These are phyloP conservation scores for Phyllosticta citrichinensis DNA, from an alignment of 2,329 filamentous ascomycete genomes.

Conservation along the genomic window DNA sequence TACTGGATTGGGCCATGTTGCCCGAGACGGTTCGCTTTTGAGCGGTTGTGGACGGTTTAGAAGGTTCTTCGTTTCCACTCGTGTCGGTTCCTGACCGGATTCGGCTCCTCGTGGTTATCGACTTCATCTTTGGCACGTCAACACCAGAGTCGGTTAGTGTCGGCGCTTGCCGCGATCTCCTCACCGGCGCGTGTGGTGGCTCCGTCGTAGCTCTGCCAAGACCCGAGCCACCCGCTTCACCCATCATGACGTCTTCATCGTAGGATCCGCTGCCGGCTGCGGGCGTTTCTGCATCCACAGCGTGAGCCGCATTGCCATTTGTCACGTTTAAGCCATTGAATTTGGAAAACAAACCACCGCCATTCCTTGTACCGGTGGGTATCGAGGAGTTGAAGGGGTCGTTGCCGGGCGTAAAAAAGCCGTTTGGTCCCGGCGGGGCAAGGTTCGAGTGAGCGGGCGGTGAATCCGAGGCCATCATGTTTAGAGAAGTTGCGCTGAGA, in stretches of 20 bases:
- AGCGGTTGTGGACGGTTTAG: constrained; percentile 35
- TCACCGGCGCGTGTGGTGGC: constrained; percentile 38
- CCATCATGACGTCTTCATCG: constrained; percentile 37
- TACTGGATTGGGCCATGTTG: constrained; percentile 41
- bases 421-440: constrained; percentile 1
- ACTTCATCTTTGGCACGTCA: constrained; percentile 29
- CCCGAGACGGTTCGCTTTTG: constrained; percentile 91
- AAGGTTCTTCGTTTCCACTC: constrained; percentile 28
- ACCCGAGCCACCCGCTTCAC: constrained; percentile 23
- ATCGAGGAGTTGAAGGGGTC: constrained; percentile 34
- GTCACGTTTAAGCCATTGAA: constrained; percentile 31
- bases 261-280: constrained; percentile 27
- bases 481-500: constrained; percentile 23
- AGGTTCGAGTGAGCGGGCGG: not conserved
- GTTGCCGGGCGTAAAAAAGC: constrained; percentile 23
- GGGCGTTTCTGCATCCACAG: constrained; percentile 36
- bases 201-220: constrained; percentile 27
- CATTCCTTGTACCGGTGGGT: constrained; percentile 24
- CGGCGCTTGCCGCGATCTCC: constrained; percentile 28
- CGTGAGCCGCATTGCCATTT: constrained; percentile 14
- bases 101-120: constrained; percentile 30
- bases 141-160: constrained; percentile 20
- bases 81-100: constrained; percentile 31
- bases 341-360: constrained; percentile 29
- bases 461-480: constrained; percentile 17